These are phyloP conservation scores for Rhamnella rubrinervis DNA, from an alignment of 331 rosid species.

Conservation along the genomic window DNA sequence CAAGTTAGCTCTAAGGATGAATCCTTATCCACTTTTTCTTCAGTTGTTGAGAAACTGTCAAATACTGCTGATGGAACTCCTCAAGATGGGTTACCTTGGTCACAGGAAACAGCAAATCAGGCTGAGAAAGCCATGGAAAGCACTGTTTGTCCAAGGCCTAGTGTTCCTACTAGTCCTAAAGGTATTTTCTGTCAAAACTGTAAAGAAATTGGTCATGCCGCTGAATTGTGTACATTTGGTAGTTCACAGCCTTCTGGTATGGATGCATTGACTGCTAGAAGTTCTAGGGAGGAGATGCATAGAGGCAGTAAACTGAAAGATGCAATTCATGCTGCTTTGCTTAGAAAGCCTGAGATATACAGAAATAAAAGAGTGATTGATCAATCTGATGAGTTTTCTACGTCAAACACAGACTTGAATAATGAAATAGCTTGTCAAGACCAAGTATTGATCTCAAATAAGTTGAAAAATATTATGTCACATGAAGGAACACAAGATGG, in stretches of 20 bases:
- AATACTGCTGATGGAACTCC: constrained; percentile 39
- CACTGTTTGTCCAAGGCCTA: constrained; percentile 37
- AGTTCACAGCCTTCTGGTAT: constrained; percentile 36
- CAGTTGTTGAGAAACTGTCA: constrained; percentile 36
- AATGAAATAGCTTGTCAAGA: constrained; percentile 45
- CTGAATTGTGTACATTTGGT: constrained; percentile 50
- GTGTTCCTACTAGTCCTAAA: constrained; percentile 44
- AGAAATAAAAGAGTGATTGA: constrained; percentile 56
- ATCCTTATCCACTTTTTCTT: constrained; percentile 35
- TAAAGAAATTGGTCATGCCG: constrained; percentile 58
- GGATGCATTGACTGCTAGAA: constrained; percentile 45
- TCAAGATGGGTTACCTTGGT: constrained; percentile 37
- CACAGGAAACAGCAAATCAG: constrained; percentile 45
- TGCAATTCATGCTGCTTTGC: constrained; percentile 76
- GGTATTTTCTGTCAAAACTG: constrained; percentile 54
- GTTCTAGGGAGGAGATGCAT: constrained; percentile 53
- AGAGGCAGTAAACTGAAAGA: constrained; percentile 67
- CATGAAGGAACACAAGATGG: constrained; percentile 41
- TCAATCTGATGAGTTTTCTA: constrained; percentile 48
- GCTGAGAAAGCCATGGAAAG: constrained; percentile 53
- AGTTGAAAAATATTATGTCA: constrained; percentile 36
- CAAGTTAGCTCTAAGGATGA: constrained; percentile 34
- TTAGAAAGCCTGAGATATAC: constrained; percentile 70
- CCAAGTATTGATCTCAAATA: constrained; percentile 39
- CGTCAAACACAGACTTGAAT: constrained; percentile 39